phyloP scores from a whole-genome alignment of 345 rosid genomes.

The Bruguiera gymnorhiza region DNA sequence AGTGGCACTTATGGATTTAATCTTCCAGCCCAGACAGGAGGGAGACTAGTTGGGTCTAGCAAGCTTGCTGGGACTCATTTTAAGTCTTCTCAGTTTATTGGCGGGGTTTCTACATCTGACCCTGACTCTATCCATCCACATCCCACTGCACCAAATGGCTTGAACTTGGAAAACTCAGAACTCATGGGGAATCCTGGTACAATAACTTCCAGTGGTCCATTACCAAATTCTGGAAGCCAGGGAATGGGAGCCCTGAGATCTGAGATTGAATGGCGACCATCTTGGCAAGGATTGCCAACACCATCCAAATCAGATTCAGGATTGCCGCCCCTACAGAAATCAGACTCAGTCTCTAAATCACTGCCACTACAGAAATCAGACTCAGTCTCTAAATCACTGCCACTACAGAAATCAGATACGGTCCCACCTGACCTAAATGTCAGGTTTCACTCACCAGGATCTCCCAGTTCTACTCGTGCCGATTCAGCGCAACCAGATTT shows the following conservation, averaged over 20 bases:
- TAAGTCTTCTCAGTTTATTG: constrained; percentile 28
- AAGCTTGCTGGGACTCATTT: constrained; percentile 30
- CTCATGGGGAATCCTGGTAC: constrained; percentile 16
- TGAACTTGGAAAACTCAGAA: constrained; percentile 24
- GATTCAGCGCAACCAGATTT: constrained; percentile 53
- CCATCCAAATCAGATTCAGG: constrained; percentile 5
- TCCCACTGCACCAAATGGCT: constrained; percentile 1
- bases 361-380: constrained; percentile 22
- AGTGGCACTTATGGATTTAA: constrained; percentile 35
- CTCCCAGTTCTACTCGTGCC: constrained; percentile 34
- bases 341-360: not conserved
- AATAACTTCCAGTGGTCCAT: constrained; percentile 7
- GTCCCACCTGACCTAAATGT: constrained; percentile 47
- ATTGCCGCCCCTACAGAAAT: constrained; percentile 9
- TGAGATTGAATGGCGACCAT: constrained; percentile 3
- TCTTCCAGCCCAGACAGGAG: constrained; percentile 37
- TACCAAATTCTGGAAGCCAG: constrained; percentile 17
- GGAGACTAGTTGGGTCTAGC: constrained; percentile 26
- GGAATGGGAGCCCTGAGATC: not conserved
- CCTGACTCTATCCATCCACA: constrained; percentile 20
- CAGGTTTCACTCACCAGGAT: constrained; percentile 46
- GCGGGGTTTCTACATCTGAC: constrained; percentile 22
- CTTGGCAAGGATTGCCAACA: constrained; percentile 21
- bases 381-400: not conserved
- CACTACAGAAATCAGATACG: constrained; percentile 27